phyloP scores from a whole-genome alignment of 345 rosid genomes.

The Brassica cretica region DNA sequence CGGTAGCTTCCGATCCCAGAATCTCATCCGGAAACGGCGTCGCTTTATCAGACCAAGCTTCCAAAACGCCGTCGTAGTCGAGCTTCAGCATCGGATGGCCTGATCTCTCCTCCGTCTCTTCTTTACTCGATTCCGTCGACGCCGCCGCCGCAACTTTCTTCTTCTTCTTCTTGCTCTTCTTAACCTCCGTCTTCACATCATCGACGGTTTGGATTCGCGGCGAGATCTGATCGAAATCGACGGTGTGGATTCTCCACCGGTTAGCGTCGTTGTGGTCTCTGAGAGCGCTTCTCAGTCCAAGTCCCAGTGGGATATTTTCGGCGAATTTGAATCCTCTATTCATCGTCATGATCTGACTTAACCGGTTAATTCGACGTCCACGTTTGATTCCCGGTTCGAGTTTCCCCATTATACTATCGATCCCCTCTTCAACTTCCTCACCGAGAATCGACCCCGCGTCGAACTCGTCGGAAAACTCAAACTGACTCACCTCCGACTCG shows the following conservation, averaged over 20 bases:
- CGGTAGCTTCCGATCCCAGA: constrained; percentile 46
- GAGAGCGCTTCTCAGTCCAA: constrained; percentile 50
- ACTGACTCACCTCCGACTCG: constrained; percentile 32
- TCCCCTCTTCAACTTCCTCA: constrained; percentile 67
- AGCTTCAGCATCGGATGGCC: constrained; percentile 55
- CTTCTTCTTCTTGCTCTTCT: constrained; percentile 42
- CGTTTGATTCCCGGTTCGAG: not conserved
- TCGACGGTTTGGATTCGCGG: constrained; percentile 43
- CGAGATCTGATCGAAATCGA: constrained; percentile 70
- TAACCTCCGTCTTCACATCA: not conserved
- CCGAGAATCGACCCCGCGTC: constrained; percentile 82
- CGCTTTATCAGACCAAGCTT: constrained; percentile 74
- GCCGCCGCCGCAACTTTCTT: constrained; percentile 36
- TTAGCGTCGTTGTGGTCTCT: constrained; percentile 48
- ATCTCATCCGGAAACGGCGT: constrained; percentile 65
- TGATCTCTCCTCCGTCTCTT: constrained; percentile 33
- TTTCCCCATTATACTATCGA: constrained; percentile 82
- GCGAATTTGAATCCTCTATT: constrained; percentile 40
- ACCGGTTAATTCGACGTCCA: constrained; percentile 12
- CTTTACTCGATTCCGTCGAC: constrained; percentile 34
- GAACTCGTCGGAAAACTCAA: constrained; percentile 52
- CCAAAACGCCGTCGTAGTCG: constrained; percentile 68
- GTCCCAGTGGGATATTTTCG: constrained; percentile 37
- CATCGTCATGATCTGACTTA: constrained; percentile 29
- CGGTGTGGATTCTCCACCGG: constrained; percentile 54